Conservation (phyloP, 129 eudicot species). For the Logfia minima region DNA sequence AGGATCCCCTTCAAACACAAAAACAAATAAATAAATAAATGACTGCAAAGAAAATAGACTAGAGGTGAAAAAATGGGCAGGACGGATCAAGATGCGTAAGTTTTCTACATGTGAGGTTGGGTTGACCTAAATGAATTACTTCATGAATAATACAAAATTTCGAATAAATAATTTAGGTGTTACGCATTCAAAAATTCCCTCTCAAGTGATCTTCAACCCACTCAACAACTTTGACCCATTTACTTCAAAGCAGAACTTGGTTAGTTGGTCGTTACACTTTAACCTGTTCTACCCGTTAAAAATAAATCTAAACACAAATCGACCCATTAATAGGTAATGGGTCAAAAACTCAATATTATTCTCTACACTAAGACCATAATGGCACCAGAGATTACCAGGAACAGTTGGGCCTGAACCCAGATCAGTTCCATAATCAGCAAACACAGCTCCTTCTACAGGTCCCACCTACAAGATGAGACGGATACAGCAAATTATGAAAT, state of each 20-base stretch:
- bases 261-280: background rate
- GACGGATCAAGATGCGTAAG: background rate
- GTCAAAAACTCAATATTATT: no score
- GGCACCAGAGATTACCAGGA: constrained; percentile 51
- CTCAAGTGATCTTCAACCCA: background rate
- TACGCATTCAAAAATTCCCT: background rate
- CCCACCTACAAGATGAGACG: constrained; percentile 50
- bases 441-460: constrained; percentile 77
- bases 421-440: constrained; percentile 95
- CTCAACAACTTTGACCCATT: background rate
- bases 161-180: background rate
- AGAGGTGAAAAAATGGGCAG: background rate
- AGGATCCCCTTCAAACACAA: constrained; percentile 69
- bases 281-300: background rate
- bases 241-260: background rate
- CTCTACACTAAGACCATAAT: background rate
- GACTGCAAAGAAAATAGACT: background rate
- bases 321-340: background rate
- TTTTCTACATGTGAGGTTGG: background rate
- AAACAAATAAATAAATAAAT: background rate
- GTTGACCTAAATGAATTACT: background rate
- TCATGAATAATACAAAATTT: background rate
- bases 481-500: background rate
- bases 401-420: constrained; percentile 91
- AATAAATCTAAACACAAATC: background rate